Evolutionary conservation across 73 alveolate genomes (phyloP).

Genomic region (Effrenium voratum): DNA sequence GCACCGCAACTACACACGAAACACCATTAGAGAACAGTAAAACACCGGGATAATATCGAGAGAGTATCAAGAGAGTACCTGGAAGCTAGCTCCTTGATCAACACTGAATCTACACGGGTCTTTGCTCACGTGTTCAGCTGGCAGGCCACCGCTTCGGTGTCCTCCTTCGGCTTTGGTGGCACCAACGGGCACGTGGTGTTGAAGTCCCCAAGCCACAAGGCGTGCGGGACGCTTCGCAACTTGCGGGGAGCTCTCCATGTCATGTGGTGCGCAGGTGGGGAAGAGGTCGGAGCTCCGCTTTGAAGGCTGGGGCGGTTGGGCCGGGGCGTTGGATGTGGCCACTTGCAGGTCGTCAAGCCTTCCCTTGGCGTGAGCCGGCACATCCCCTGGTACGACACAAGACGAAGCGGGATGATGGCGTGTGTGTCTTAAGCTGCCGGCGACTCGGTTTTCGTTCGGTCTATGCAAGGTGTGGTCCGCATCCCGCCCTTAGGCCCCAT

Average conservation of each 20-base stretch:
- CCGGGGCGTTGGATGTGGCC: no score
- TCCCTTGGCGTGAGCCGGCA: slow-evolving; percentile 71
- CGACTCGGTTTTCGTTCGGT: background rate
- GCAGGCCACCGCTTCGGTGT: slow-evolving; percentile 53
- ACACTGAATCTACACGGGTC: no score
- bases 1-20: no score
- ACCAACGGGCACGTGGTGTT: slow-evolving; percentile 91
- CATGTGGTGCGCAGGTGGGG: background rate
- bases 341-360: slow-evolving; percentile 52
- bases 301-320: background rate
- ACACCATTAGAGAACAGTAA: no score
- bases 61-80: no score
- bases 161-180: slow-evolving; percentile 91
- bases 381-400: slow-evolving; percentile 80
- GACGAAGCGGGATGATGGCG: slow-evolving; percentile 49
- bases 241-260: background rate
- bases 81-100: no score
- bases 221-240: background rate
- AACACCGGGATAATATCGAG: no score
- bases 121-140: no score
- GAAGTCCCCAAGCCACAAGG: slow-evolving; percentile 6
- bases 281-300: background rate
- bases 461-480: background rate
- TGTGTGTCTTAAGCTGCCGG: slow-evolving; percentile 55
- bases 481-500: slow-evolving; percentile 91